Conservation (phyloP, 164 flowering plant genomes). For the Tetracentron sinense region DNA sequence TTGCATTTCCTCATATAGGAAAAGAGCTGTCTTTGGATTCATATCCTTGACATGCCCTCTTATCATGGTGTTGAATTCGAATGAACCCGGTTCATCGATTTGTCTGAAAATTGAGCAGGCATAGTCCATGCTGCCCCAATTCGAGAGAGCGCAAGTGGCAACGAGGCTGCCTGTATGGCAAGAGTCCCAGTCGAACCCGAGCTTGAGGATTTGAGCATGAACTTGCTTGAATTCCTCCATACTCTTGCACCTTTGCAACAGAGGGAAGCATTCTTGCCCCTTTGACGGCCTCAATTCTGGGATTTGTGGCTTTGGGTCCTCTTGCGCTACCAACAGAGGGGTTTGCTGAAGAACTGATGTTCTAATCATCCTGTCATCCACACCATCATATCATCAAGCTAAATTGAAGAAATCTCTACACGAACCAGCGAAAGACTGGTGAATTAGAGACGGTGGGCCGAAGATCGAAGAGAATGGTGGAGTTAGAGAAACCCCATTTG, state of each 20-base stretch:
- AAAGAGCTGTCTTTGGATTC: conserved; percentile 38
- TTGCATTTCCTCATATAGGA: conserved; percentile 50
- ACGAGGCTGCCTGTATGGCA: conserved; percentile 49
- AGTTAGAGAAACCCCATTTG: neutral
- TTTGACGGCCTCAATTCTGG: conserved; percentile 29
- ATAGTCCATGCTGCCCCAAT: conserved; percentile 82
- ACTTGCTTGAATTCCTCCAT: conserved; percentile 63
- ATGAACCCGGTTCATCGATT: conserved; percentile 55
- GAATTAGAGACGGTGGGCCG: neutral
- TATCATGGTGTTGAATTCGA: conserved; percentile 63
- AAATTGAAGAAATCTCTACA: neutral
- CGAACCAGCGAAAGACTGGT: neutral
- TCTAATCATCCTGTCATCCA: conserved; percentile 45
- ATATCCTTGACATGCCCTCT: conserved; percentile 54
- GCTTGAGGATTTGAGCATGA: conserved; percentile 60
- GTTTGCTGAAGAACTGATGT: conserved; percentile 49
- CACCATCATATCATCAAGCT: conserved; percentile 21
- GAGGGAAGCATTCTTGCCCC: conserved; percentile 48
- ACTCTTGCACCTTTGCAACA: conserved; percentile 58
- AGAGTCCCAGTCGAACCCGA: conserved; percentile 39
- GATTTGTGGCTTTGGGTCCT: conserved; percentile 19
- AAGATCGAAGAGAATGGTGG: neutral
- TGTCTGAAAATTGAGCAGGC: conserved; percentile 65
- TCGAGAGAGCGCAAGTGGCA: conserved; percentile 56
- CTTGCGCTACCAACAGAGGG: conserved; percentile 25